Evolutionary conservation across 176 grass and related monocot genomes (phyloP).

Genomic region (Phoenix dactylifera): DNA sequence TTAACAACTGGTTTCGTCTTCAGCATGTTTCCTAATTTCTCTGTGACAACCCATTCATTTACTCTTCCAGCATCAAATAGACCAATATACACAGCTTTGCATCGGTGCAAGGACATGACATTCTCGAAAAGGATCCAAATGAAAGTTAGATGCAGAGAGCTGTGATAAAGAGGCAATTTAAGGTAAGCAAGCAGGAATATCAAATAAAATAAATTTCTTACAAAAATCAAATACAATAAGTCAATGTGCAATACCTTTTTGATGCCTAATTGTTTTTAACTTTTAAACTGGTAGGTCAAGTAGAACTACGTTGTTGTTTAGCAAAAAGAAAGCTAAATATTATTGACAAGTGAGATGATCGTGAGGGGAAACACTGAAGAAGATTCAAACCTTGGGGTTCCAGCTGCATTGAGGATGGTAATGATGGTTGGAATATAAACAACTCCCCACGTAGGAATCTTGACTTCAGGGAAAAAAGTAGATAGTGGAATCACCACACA

Average conservation of each 20-base stretch:
- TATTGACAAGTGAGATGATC: too few species aligned
- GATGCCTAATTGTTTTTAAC: too few species aligned
- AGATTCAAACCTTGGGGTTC: conserved; percentile 36
- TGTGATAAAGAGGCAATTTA: background rate
- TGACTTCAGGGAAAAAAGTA: conserved; percentile 47
- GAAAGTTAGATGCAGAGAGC: conserved; percentile 53
- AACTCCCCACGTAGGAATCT: conserved; percentile 55
- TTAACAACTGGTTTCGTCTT: conserved; percentile 28
- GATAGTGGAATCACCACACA: conserved; percentile 57
- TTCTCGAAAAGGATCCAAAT: conserved; percentile 69
- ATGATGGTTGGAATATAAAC: conserved; percentile 64
- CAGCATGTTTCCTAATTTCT: conserved; percentile 43
- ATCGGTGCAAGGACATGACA: conserved; percentile 64
- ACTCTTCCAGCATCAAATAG: conserved; percentile 42
- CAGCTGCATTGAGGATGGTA: conserved; percentile 63
- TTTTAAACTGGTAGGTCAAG: too few species aligned
- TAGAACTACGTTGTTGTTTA: too few species aligned
- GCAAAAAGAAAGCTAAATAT: too few species aligned
- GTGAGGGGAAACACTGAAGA: background rate
- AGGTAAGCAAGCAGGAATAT: too few species aligned
- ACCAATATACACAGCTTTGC: conserved; percentile 39
- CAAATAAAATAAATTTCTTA: too few species aligned
- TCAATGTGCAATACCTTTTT: too few species aligned
- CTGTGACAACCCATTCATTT: conserved; percentile 61
- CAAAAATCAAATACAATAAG: too few species aligned